A percentile compares a stretch with the other conserved stretches of the same genome.
Conservation (phyloP, 2,329 filamentous ascomycete genomes). For the Cryoendolithus antarcticus region DNA sequence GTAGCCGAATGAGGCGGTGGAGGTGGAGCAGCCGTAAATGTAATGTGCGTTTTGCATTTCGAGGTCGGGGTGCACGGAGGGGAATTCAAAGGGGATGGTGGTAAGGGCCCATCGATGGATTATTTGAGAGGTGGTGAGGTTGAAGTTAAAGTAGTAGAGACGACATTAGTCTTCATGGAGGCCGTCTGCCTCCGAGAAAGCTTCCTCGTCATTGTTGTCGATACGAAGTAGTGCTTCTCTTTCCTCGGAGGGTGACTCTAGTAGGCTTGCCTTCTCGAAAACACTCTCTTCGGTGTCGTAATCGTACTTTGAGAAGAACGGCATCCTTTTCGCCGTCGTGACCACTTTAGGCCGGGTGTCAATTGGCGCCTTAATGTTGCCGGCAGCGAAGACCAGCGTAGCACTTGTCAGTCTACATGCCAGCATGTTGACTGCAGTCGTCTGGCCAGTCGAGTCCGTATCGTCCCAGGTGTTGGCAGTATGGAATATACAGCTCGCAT, state of each 20-base stretch:
- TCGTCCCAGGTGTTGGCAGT: slow-evolving; percentile 58
- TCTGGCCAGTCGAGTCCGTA: slow-evolving; percentile 23
- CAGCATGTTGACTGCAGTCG: slow-evolving; percentile 47
- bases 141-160: slow-evolving; percentile 56
- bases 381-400: slow-evolving; percentile 51
- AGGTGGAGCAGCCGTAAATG: slow-evolving; percentile 55
- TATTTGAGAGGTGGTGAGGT: slow-evolving; percentile 34
- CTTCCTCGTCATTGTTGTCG: neutral
- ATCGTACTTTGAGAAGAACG: slow-evolving; percentile 35
- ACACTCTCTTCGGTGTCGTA: slow-evolving; percentile 16
- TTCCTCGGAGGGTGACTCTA: slow-evolving; percentile 16
- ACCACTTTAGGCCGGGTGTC: slow-evolving; percentile 3
- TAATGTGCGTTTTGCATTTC: slow-evolving; percentile 48
- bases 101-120: slow-evolving; percentile 52
- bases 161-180: slow-evolving; percentile 53
- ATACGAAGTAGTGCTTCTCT: slow-evolving; percentile 14
- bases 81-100: slow-evolving; percentile 57
- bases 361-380: slow-evolving; percentile 44
- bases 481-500: slow-evolving; percentile 57
- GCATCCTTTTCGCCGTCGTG: slow-evolving; percentile 23
- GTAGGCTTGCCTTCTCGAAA: slow-evolving; percentile 10
- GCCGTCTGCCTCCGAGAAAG: neutral
- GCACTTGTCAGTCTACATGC: slow-evolving; percentile 55
- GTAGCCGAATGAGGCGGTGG: slow-evolving; percentile 42
- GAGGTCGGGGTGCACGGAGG: slow-evolving; percentile 41